phyloP scores from a whole-genome alignment of 108 stramenopile genomes.

The Skeletonema potamos region DNA sequence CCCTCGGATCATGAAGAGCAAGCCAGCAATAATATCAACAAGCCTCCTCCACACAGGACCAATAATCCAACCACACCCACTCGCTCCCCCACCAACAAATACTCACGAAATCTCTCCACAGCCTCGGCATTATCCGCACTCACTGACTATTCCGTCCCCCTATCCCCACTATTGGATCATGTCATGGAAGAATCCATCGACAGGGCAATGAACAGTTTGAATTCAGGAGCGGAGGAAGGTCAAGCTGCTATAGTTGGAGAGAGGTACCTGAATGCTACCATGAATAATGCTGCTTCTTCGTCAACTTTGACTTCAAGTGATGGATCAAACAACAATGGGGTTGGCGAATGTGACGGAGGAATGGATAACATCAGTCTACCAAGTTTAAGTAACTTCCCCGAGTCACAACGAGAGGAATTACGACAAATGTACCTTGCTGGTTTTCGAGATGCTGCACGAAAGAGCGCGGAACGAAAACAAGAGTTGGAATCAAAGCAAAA shows the following conservation, averaged over 20 bases:
- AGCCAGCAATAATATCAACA: neutral
- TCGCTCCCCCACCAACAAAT: neutral
- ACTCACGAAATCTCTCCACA: neutral
- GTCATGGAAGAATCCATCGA: neutral
- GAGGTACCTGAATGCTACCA: neutral
- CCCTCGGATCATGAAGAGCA: neutral
- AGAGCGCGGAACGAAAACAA: neutral
- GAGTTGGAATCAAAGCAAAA: slow-evolving; percentile 24
- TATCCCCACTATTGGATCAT: neutral
- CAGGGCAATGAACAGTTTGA: neutral
- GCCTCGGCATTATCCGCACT: neutral
- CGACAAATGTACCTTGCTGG: slow-evolving; percentile 88
- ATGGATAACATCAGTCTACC: slow-evolving; percentile 11
- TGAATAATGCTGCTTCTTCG: neutral
- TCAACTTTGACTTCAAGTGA: neutral
- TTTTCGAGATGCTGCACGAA: slow-evolving; percentile 69
- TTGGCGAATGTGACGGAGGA: neutral
- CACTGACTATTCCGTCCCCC: neutral
- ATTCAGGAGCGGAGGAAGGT: neutral
- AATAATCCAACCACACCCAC: neutral
- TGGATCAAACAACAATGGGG: no score
- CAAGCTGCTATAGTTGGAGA: neutral
- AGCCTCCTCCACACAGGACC: neutral
- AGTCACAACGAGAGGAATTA: slow-evolving; percentile 67
- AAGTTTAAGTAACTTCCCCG: slow-evolving; percentile 32